A percentile compares a stretch with the other conserved stretches of the same genome.
phyloP scores from a whole-genome alignment of 306 rosid genomes.

The Luffa aegyptiaca region DNA sequence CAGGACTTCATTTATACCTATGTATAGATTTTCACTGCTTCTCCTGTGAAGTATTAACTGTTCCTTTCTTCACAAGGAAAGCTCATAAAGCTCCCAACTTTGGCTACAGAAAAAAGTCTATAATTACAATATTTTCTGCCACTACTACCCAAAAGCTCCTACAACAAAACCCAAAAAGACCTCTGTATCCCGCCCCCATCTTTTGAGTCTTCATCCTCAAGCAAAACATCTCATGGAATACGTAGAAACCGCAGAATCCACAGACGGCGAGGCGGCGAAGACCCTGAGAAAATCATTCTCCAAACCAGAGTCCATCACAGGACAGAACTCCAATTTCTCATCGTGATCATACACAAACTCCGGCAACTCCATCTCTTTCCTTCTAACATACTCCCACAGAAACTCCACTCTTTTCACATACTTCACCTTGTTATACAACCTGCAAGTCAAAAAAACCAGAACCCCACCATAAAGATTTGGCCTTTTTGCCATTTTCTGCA shows the following conservation, averaged over 20 bases:
- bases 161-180: conserved; percentile 5
- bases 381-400: conserved; percentile 5
- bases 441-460: background rate
- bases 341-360: conserved; percentile 7
- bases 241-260: background rate
- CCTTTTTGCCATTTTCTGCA: background rate
- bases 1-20: background rate
- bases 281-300: conserved; percentile 7
- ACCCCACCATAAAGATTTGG: background rate
- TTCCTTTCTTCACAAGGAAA: background rate
- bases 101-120: background rate
- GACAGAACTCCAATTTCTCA: background rate
- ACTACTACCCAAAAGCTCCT: background rate
- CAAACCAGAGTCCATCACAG: conserved; percentile 3
- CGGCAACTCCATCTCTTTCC: conserved; percentile 13
- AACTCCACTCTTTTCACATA: conserved; percentile 12
- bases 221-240: conserved; percentile 8
- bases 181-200: background rate
- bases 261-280: background rate
- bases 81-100: background rate
- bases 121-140: background rate
- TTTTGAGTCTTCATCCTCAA: background rate
- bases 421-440: background rate
- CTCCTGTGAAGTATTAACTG: background rate
- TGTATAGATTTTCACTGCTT: background rate